Percentiles rank a stretch among this genome's conserved stretches.
Conservation (phyloP, 306 rosid genomes). For the Arachis stenosperma region DNA sequence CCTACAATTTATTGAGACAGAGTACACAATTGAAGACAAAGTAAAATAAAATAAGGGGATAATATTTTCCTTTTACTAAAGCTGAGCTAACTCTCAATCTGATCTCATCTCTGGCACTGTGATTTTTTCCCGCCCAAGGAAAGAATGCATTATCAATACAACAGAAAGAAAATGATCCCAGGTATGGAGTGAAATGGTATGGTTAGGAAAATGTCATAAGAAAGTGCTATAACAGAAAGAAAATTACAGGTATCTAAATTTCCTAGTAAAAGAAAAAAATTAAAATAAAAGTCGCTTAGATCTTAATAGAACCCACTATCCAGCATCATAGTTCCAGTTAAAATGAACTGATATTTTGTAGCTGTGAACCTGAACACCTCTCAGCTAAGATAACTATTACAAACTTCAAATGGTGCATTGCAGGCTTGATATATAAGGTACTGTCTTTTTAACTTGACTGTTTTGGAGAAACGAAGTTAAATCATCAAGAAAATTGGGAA, state of each 20-base stretch:
- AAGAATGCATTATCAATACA: background rate
- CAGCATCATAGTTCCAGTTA: conserved; percentile 2
- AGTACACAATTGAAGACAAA: background rate
- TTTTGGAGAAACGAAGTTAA: conserved; percentile 1
- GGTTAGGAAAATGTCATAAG: background rate
- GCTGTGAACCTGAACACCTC: too few relatives aligned
- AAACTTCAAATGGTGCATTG: background rate
- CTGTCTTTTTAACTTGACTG: background rate
- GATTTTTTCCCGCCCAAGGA: background rate
- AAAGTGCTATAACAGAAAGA: background rate
- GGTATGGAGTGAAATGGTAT: background rate
- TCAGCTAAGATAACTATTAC: background rate
- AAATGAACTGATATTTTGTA: background rate
- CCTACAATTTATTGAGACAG: conserved; percentile 50
- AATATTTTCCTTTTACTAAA: background rate
- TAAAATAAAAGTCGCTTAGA: background rate
- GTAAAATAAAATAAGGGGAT: background rate
- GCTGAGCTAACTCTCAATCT: background rate
- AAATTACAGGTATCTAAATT: conserved; percentile 1
- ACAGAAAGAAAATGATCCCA: background rate
- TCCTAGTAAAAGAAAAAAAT: background rate
- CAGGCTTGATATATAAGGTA: background rate
- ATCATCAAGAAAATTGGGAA: background rate
- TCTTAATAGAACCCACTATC: background rate
- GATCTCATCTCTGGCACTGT: background rate